Percentiles rank a stretch among this genome's conserved stretches.
phyloP scores from a whole-genome alignment of 2,329 filamentous ascomycete species.

The Tetracladium maxilliforme region DNA sequence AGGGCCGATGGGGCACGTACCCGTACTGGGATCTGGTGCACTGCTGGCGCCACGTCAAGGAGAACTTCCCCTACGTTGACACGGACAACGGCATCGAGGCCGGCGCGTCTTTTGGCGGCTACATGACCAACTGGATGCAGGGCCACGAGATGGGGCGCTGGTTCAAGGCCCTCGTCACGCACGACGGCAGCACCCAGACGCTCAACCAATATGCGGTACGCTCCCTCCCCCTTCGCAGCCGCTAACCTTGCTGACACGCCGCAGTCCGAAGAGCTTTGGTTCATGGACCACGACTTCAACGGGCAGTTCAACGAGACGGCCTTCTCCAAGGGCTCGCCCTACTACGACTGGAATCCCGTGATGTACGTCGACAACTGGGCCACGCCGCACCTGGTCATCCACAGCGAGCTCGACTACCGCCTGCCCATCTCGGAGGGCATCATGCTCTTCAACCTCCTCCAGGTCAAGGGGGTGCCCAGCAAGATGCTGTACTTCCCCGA shows the following conservation, averaged over 20 bases:
- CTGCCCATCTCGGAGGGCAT: slow-evolving; percentile 58
- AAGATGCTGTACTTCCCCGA: slow-evolving; percentile 71
- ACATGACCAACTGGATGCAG: slow-evolving; percentile 78
- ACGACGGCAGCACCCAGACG: slow-evolving; percentile 72
- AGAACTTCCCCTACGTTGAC: slow-evolving; percentile 49
- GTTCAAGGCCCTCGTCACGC: slow-evolving; percentile 73
- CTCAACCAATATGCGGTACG: slow-evolving; percentile 43
- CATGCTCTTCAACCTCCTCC: slow-evolving; percentile 73
- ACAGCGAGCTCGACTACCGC: slow-evolving; percentile 56
- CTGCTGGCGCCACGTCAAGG: slow-evolving; percentile 56
- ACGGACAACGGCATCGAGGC: slow-evolving; percentile 51
- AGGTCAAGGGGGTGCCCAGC: slow-evolving; percentile 60
- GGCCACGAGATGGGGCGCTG: slow-evolving; percentile 63
- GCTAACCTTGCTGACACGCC: background rate
- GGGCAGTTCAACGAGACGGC: slow-evolving; percentile 30
- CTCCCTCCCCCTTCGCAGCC: too few species aligned
- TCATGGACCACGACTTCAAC: slow-evolving; percentile 20
- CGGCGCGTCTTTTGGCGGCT: slow-evolving; percentile 57
- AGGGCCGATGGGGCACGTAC: slow-evolving; percentile 30
- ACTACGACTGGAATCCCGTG: slow-evolving; percentile 35
- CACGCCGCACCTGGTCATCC: slow-evolving; percentile 60
- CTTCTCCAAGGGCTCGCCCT: too few species aligned
- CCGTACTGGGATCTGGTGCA: slow-evolving; percentile 69
- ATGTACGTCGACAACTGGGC: slow-evolving; percentile 41
- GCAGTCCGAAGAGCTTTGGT: slow-evolving; percentile 8